Conservation (phyloP, 805 yeast genomes). For the Lachancea sp. region DNA sequence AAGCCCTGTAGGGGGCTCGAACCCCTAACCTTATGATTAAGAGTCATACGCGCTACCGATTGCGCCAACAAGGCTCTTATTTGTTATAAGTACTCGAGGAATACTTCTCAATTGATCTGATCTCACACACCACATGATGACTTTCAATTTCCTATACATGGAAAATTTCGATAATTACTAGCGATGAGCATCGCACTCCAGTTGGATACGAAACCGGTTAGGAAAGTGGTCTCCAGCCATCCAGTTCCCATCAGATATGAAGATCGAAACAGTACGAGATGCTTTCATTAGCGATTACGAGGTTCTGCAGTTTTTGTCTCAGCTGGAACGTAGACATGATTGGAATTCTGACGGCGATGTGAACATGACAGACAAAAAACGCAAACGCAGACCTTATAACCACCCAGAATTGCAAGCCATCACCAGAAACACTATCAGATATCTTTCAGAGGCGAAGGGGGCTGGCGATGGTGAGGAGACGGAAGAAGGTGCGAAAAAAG, state of each 20-base stretch:
- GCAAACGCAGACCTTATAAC: constrained; percentile 26
- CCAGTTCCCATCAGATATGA: constrained; percentile 24
- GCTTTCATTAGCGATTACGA: constrained; percentile 54
- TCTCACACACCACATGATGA: too few species aligned
- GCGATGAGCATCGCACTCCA: background rate
- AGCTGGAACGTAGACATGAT: constrained; percentile 34
- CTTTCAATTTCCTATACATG: background rate
- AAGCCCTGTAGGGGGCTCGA: constrained; percentile 26
- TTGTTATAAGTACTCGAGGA: too few species aligned
- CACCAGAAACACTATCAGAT: constrained; percentile 30
- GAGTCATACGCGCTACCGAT: constrained; percentile 26
- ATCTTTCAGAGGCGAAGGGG: constrained; percentile 16
- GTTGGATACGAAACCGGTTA: too few species aligned
- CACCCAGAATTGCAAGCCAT: constrained; percentile 34
- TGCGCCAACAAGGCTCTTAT: constrained; percentile 22
- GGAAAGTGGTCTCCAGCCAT: background rate
- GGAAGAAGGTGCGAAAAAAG: constrained; percentile 17
- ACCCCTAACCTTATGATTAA: constrained; percentile 25
- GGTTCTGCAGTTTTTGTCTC: constrained; percentile 43
- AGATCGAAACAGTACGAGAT: constrained; percentile 43
- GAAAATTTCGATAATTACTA: background rate
- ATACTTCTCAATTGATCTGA: too few species aligned
- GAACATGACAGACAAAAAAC: constrained; percentile 18
- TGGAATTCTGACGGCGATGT: constrained; percentile 27
- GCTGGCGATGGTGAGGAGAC: constrained; percentile 3